These are phyloP conservation scores for Neonectria punicea DNA, from an alignment of 2,329 filamentous ascomycete species.

Conservation along the genomic window DNA sequence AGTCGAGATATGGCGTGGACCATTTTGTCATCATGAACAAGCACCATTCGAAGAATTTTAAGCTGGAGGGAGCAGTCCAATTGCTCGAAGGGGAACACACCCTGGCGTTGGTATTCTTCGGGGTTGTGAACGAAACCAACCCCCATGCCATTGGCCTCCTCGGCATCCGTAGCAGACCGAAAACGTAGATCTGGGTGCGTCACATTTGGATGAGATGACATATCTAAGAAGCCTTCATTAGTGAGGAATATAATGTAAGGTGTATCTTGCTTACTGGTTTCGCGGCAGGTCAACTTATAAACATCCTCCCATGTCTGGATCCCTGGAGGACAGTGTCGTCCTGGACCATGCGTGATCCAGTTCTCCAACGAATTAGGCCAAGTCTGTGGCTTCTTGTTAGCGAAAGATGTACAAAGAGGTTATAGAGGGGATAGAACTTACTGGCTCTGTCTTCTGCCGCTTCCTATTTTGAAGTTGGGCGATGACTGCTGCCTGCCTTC, in stretches of 20 bases:
- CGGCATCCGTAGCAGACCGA: neutral
- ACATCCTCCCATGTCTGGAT: neutral
- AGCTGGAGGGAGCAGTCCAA: slow-evolving; percentile 46
- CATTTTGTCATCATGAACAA: slow-evolving; percentile 48
- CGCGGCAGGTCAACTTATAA: neutral
- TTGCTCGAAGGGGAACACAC: slow-evolving; percentile 42
- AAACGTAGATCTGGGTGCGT: slow-evolving; percentile 6
- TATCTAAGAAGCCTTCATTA: slow-evolving; percentile 1
- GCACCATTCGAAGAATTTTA: slow-evolving; percentile 49
- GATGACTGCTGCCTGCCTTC: neutral
- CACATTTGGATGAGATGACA: neutral
- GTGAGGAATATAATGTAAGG: neutral
- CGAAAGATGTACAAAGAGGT: neutral
- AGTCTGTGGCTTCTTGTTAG: neutral
- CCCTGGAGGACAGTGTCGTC: neutral
- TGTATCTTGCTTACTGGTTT: slow-evolving; percentile 3
- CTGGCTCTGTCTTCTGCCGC: neutral
- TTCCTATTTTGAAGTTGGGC: too few relatives aligned
- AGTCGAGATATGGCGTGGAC: slow-evolving; percentile 59
- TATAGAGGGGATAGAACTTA: neutral
- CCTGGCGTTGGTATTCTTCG: neutral
- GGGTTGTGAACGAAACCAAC: too few relatives aligned
- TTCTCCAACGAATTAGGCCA: neutral
- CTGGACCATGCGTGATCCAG: neutral
- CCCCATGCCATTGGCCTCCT: neutral